Evolutionary conservation across 768 basidiomycete genomes (phyloP), one percentile per base, ranked within the genome.

Genomic region (Suillus lakei): DNA sequence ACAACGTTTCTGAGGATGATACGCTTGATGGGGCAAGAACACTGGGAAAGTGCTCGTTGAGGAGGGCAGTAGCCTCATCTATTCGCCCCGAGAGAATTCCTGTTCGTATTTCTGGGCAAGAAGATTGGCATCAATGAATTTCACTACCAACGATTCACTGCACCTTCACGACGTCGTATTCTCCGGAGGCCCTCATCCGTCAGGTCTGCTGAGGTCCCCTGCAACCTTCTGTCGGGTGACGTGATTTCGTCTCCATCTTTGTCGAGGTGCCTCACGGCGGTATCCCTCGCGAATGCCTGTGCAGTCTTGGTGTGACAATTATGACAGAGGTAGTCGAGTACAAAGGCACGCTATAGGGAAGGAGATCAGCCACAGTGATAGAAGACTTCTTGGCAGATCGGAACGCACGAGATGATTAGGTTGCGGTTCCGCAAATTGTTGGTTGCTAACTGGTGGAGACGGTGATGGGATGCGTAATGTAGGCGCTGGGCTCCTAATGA

Each of bases 271-370:
- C 83, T 83, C 23, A 88, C 80, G 9, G 85, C 80, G 64, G 86
- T 89, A 60, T 92, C 90, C 48, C 81, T 79, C 8, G 83, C 82
- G 67, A 95, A 92, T 0, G 88, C 88, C 39, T 82, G 81, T 3
- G 91, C 91, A 0, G 93, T 92, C 44, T 79, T 78, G n/a, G 86
- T 85, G 75, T 89, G 92, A 64, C 89, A 90, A 46, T 86, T 83
- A 70, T 94, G 91, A 62, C 85, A 86, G 1, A 95, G 84, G 72
- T 93, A 95, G 70, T 92, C 88, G 43, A 95, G 80, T 18, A 95
- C 89, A 54, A 95, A 77, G 21, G 83, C 75, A 51, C 88, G 86
- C 91, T 93, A 71, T 13, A 64, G 15, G 65, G 16, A 61, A 38
- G 41, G 1, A 30, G 10, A 58, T 46, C 36, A 41, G 5, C 18